phyloP scores from a whole-genome alignment of 2,329 filamentous ascomycete genomes.

The Helminthosporium solani region DNA sequence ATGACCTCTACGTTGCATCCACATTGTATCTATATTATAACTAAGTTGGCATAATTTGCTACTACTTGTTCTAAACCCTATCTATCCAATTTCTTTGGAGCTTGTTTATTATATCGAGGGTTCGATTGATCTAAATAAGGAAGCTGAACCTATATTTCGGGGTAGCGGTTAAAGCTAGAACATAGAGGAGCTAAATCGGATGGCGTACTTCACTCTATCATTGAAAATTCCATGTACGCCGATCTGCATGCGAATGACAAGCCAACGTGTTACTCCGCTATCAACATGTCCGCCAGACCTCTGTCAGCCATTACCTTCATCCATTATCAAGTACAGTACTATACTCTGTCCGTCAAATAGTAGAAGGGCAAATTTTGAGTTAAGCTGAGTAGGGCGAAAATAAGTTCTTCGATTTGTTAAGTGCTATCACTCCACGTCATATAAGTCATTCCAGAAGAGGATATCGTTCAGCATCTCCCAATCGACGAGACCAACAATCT shows the following conservation, averaged over 20 bases:
- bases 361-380: background rate
- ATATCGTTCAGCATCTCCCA: slow-evolving; percentile 13
- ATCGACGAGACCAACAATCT: slow-evolving; percentile 12
- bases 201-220: no score
- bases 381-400: background rate
- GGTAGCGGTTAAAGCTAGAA: background rate
- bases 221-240: no score
- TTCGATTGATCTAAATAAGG: background rate
- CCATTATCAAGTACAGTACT: background rate
- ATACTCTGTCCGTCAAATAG: background rate
- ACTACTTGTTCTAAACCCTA: background rate
- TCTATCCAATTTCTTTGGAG: background rate
- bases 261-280: no score
- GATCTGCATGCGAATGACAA: no score
- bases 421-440: background rate
- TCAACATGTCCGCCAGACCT: no score
- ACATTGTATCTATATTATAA: background rate
- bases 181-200: no score
- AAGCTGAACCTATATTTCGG: background rate
- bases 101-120: background rate
- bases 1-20: background rate
- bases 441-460: slow-evolving; percentile 3
- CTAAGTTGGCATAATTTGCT: background rate
- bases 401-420: background rate
- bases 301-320: no score